Percentiles rank a stretch among this genome's conserved stretches.
These are phyloP conservation scores for Colletotrichum abscissum DNA, from an alignment of 2,329 filamentous ascomycete genomes.

Conservation along the genomic window DNA sequence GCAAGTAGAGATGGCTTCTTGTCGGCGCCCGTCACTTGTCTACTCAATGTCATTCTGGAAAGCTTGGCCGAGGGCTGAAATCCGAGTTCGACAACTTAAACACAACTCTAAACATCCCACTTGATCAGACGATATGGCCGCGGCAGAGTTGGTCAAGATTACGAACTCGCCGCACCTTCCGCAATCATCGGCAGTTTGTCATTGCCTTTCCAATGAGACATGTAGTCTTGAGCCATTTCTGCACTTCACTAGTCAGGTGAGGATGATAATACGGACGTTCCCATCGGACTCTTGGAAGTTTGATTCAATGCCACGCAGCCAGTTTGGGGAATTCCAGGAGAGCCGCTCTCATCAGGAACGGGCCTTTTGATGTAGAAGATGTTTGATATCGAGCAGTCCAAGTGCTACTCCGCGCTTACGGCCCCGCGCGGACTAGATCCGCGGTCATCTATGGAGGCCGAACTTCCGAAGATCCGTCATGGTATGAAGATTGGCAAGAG, in stretches of 20 bases:
- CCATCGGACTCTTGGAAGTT: conserved; percentile 16
- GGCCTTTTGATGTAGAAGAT: neutral
- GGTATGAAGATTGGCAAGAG: neutral
- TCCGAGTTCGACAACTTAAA: neutral
- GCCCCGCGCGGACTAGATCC: neutral
- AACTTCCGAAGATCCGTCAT: neutral
- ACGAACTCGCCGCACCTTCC: neutral
- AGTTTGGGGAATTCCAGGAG: conserved; percentile 16
- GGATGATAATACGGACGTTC: conserved; percentile 2
- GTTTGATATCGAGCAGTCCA: conserved; percentile 1
- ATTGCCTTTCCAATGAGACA: neutral
- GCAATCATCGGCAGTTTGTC: neutral
- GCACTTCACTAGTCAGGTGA: neutral
- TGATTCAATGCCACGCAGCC: neutral
- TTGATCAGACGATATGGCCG: conserved; percentile 4
- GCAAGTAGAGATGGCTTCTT: neutral
- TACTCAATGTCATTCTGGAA: neutral
- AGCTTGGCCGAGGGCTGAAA: neutral
- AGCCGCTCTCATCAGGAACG: neutral
- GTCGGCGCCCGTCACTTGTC: neutral
- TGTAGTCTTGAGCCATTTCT: neutral
- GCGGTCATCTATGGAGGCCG: neutral
- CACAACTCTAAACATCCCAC: neutral
- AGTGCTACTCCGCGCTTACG: neutral
- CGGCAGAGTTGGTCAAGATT: neutral